Conservation (phyloP, 176 grass and related monocot species). For the Aegilops sharonensis region DNA sequence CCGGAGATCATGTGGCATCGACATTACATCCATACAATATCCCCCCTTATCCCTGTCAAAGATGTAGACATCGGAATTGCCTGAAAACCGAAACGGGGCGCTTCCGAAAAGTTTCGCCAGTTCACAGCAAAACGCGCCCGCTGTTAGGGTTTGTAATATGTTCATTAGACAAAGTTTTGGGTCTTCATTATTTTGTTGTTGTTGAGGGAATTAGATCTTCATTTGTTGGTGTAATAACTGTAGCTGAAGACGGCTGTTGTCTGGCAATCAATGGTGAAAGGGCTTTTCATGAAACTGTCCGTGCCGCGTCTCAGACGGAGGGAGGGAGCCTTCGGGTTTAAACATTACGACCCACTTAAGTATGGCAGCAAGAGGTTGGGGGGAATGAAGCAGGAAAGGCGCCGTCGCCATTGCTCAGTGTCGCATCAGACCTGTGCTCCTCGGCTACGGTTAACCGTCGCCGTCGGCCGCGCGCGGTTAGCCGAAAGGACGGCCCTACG, state of each 20-base stretch:
- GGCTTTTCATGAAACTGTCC: neutral
- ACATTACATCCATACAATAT: neutral
- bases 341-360: neutral
- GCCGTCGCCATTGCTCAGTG: neutral
- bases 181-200: no score
- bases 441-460: neutral
- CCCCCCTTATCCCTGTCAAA: neutral
- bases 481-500: neutral
- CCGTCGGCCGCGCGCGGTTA: neutral
- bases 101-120: neutral
- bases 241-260: neutral
- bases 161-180: no score
- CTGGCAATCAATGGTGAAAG: neutral
- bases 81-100: neutral
- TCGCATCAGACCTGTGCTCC: neutral
- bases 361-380: neutral
- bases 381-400: neutral
- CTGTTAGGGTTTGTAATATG: neutral
- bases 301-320: neutral
- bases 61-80: neutral
- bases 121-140: neutral
- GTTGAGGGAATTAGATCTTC: no score
- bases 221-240: neutral
- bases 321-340: neutral
- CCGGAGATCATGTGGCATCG: neutral